A percentile compares a stretch with the other conserved stretches of the same genome.
Conservation (phyloP, 2,329 filamentous ascomycete species). For the Gnomoniopsis smithogilvyi region DNA sequence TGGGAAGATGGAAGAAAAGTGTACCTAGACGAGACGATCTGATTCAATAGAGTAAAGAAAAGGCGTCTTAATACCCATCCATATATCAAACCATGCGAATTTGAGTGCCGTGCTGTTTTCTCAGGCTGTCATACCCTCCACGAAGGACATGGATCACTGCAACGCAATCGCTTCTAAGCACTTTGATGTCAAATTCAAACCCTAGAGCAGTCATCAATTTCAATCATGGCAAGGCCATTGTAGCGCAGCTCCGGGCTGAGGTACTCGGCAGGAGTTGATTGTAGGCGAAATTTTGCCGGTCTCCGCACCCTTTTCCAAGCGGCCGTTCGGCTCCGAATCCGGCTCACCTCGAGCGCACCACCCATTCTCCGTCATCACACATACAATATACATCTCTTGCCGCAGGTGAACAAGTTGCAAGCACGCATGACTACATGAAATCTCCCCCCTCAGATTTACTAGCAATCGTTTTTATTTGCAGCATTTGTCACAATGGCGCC, state of each 20-base stretch:
- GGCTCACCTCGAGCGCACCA: not conserved
- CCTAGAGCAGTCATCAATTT: not conserved
- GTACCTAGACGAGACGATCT: not conserved
- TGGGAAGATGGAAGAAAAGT: not conserved
- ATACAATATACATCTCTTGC: not conserved
- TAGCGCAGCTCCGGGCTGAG: not conserved
- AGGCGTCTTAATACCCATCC: not conserved
- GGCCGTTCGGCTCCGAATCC: conserved; percentile 13
- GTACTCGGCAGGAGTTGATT: not conserved
- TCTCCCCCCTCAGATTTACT: too few relatives aligned
- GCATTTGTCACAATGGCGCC: conserved; percentile 32
- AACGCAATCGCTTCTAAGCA: too few relatives aligned
- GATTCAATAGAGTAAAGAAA: not conserved
- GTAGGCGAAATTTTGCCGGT: not conserved
- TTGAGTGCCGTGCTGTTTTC: not conserved
- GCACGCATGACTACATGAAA: too few relatives aligned
- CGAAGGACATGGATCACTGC: too few relatives aligned
- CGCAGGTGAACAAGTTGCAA: not conserved
- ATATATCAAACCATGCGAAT: not conserved
- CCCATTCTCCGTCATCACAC: not conserved
- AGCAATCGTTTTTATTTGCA: not conserved
- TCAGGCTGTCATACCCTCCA: not conserved
- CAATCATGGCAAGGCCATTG: too few relatives aligned
- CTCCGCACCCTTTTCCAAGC: not conserved
- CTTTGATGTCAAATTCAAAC: not conserved